Evolutionary conservation across 1,284 basidiomycete species (phyloP).

Genomic region (Austroboletus novae-zelandiae): DNA sequence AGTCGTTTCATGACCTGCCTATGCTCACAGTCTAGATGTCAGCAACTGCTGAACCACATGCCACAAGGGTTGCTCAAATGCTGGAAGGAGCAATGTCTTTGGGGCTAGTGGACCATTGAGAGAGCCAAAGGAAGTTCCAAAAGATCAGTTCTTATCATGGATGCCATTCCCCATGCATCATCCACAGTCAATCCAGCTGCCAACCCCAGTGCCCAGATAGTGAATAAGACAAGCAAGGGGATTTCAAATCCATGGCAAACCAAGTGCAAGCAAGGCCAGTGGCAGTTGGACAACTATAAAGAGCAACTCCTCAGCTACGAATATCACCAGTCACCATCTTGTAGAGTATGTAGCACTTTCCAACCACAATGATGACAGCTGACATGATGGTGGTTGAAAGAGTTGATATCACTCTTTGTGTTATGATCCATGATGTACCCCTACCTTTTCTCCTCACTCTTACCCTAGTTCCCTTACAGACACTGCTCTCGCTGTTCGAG

Average conservation of each 20-base stretch:
- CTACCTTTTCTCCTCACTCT: no score
- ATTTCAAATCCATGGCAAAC: not conserved
- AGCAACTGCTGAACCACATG: no score
- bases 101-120: not conserved
- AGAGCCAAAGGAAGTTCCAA: not conserved
- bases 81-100: not conserved
- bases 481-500: no score
- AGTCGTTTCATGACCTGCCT: no score
- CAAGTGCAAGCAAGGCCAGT: not conserved
- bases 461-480: no score
- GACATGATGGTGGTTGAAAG: slow-evolving; percentile 4
- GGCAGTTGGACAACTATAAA: not conserved
- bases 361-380: not conserved
- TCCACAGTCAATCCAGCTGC: slow-evolving; percentile 1
- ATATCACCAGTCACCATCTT: not conserved
- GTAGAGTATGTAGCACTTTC: slow-evolving; percentile 6
- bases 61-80: not conserved
- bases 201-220: slow-evolving; percentile 6
- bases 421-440: no score
- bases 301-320: slow-evolving; percentile 1
- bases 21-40: no score
- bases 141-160: accelerated
- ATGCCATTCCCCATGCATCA: not conserved
- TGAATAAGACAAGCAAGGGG: slow-evolving; percentile 1
- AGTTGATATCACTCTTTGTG: slow-evolving; percentile 1